Evolutionary conservation across 345 rosid species (phyloP).

Genomic region (Turnera subulata): DNA sequence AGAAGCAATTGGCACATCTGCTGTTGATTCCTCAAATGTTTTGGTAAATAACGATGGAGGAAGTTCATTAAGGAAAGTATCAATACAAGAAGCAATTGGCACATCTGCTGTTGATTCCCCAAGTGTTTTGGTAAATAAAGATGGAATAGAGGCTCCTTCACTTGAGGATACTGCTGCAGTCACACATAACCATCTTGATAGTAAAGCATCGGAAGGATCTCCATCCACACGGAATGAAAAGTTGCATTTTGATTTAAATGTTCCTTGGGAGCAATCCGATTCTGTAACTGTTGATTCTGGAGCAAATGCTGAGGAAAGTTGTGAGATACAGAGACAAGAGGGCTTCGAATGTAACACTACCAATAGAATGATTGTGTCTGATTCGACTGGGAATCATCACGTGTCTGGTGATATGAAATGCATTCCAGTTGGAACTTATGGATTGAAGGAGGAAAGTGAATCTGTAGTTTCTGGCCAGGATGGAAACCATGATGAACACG

Average conservation of each 20-base stretch:
- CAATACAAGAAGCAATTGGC: conserved; percentile 10
- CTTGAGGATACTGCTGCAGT: conserved; percentile 12
- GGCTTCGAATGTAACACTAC: background rate
- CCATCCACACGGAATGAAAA: conserved; percentile 22
- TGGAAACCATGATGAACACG: conserved; percentile 1
- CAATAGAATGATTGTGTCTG: conserved; percentile 19
- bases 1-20: conserved; percentile 16
- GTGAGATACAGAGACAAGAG: conserved; percentile 4
- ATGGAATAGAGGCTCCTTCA: conserved; percentile 22
- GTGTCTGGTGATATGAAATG: conserved; percentile 1
- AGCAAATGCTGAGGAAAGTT: conserved; percentile 8
- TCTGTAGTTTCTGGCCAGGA: conserved; percentile 14
- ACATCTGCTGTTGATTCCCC: conserved; percentile 15
- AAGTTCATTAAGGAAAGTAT: conserved; percentile 11
- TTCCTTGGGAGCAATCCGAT: conserved; percentile 46
- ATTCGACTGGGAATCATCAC: conserved; percentile 6
- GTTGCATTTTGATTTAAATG: conserved; percentile 48
- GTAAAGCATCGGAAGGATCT: conserved; percentile 14
- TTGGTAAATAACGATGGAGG: conserved; percentile 13
- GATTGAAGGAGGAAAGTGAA: conserved; percentile 13
- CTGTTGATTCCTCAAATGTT: conserved; percentile 17
- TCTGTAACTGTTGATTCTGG: conserved; percentile 12
- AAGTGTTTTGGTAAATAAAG: conserved; percentile 18
- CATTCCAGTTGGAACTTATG: conserved; percentile 4
- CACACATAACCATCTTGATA: conserved; percentile 12